Evolutionary conservation across 305 asterid species (phyloP), one percentile per base, ranked within the genome.

Genomic region (Fraxinus sp.): DNA sequence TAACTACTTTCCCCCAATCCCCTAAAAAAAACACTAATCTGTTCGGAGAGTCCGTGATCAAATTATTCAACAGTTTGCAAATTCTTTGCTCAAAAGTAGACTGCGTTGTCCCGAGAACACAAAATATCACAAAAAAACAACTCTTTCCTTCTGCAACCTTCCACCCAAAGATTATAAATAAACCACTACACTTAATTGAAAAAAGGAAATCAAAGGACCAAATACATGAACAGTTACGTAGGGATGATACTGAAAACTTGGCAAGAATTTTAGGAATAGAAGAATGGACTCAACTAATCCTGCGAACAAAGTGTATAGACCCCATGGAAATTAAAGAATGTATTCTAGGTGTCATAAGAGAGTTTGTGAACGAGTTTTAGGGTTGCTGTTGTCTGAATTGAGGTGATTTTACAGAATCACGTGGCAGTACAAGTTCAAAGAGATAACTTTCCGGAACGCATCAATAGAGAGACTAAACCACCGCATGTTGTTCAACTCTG

Each of bases 351-450:
- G 30, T 22, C 22, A 75, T 20, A 46, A 49, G 81, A 78, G 62
- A 18, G 76, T 32, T 36, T 3, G 5, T 77, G 80, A 79, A 5
- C 26, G 77, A 33, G 62, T 80, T 76, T 2, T 9, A 72, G 68
- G 18, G 71, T 28, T 46, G 74, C 1, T 11, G 79, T 77, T 16
- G 57, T 75, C 72, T 28, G 84, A 83, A 83, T 26, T 46, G 84
- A 77, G 75, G 30, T 39, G 66, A 37, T 71, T 86, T 89, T 94
- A 96, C 82, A 96, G 99, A 84, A 96, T 96, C 83, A 94, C 98
- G 10, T 92, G 98, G 90, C 98, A 94, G 83, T 91, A 94, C 88
- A 94, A 89, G 87, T 96, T 93, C 90, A 94, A 87, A 36, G 96
- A 91, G 93, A 93, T 86, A 78, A 93, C 96, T 96, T 91, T 93